Percentiles rank a stretch among this genome's conserved stretches.
These are phyloP conservation scores for Puccinia triticina DNA, from an alignment of 1,284 basidiomycete genomes.

Conservation along the genomic window DNA sequence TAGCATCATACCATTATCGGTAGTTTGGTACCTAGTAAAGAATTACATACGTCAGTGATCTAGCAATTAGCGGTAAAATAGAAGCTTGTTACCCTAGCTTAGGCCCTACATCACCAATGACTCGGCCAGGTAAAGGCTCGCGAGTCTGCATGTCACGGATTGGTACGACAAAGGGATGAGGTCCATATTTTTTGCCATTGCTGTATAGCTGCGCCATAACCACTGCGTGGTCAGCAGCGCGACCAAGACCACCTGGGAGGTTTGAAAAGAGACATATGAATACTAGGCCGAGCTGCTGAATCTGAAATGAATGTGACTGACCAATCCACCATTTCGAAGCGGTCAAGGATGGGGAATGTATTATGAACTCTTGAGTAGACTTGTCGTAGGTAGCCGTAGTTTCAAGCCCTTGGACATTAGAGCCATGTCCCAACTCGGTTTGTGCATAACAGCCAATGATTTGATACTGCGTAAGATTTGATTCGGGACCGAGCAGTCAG, in stretches of 20 bases:
- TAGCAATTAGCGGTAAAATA: neutral
- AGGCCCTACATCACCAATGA: conserved; percentile 60
- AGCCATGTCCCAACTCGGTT: conserved; percentile 71
- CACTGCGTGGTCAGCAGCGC: conserved; percentile 61
- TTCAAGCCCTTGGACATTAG: conserved; percentile 71
- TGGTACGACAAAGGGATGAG: conserved; percentile 61
- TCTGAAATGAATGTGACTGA: conserved; percentile 46
- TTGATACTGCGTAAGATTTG: conserved; percentile 48
- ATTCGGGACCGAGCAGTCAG: neutral
- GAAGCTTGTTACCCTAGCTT: conserved; percentile 53
- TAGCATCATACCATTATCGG: conserved; percentile 59
- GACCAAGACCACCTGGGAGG: conserved; percentile 58
- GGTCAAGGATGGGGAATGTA: conserved; percentile 75
- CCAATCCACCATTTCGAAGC: conserved; percentile 80
- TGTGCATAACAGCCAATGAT: conserved; percentile 60
- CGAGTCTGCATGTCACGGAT: conserved; percentile 61
- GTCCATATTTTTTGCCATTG: conserved; percentile 57
- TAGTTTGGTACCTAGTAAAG: conserved; percentile 58
- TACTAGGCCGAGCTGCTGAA: conserved; percentile 57
- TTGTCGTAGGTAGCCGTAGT: conserved; percentile 77
- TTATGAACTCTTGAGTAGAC: conserved; percentile 71
- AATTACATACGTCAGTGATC: neutral
- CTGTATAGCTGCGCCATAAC: conserved; percentile 61
- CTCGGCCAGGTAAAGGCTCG: conserved; percentile 60
- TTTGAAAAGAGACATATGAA: neutral